These are phyloP conservation scores for Exophiala viscosa DNA, from an alignment of 2,329 filamentous ascomycete species.

Conservation along the genomic window DNA sequence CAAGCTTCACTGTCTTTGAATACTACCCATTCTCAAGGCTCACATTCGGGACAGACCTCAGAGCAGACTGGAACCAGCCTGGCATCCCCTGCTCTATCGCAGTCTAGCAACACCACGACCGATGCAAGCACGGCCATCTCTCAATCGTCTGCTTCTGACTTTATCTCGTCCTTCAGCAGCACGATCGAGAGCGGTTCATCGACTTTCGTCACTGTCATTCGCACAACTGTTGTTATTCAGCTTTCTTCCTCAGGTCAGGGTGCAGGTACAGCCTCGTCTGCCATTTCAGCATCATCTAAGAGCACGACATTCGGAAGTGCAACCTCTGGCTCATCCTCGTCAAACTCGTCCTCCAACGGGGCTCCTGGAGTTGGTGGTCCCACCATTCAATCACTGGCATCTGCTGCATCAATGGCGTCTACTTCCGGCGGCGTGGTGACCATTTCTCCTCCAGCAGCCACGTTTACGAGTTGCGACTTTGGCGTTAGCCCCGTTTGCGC, in stretches of 20 bases:
- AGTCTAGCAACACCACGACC: too few species aligned
- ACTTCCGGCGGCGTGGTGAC: not conserved
- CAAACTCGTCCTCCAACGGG: too few species aligned
- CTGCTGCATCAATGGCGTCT: not conserved
- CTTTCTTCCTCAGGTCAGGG: not conserved
- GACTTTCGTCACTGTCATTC: constrained; percentile 10
- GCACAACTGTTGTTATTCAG: constrained; percentile 7
- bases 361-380: too few species aligned
- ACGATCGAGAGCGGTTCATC: constrained; percentile 1
- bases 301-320: not conserved
- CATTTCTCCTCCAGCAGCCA: not conserved
- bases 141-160: not conserved
- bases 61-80: too few species aligned
- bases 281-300: not conserved
- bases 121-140: not conserved
- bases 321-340: not conserved
- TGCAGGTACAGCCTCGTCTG: not conserved
- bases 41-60: too few species aligned
- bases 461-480: not conserved
- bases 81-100: too few species aligned
- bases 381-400: not conserved
- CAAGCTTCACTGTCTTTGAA: too few species aligned
- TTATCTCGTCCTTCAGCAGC: constrained; percentile 3
- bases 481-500: not conserved
- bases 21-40: too few species aligned